Evolutionary conservation across 2,329 filamentous ascomycete species (phyloP).

Genomic region (Ophiostoma tasmaniense): DNA sequence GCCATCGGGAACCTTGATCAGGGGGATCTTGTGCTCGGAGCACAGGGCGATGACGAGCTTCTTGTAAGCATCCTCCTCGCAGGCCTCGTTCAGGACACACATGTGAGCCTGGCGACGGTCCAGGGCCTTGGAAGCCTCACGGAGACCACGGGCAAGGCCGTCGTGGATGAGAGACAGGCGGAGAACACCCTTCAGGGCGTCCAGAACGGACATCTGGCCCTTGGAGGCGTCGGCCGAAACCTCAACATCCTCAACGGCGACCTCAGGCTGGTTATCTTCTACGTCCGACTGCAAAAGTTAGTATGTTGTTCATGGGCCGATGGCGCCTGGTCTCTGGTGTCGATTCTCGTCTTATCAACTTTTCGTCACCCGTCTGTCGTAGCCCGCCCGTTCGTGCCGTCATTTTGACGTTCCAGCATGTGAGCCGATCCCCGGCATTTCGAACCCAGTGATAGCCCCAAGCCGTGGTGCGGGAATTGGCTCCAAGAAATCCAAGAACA

Average conservation of each 20-base stretch:
- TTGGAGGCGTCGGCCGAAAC: slow-evolving; percentile 85
- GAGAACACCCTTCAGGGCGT: slow-evolving; percentile 97
- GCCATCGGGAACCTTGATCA: slow-evolving; percentile 99
- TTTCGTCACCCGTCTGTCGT: neutral
- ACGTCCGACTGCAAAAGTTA: slow-evolving; percentile 74
- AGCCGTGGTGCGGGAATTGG: neutral
- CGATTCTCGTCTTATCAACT: neutral
- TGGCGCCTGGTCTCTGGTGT: neutral
- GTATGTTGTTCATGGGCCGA: neutral
- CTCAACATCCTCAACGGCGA: slow-evolving; percentile 74
- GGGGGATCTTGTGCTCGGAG: slow-evolving; percentile 98
- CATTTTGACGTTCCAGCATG: neutral
- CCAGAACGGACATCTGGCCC: slow-evolving; percentile 94
- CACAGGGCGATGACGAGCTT: slow-evolving; percentile 98
- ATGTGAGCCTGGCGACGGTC: slow-evolving; percentile 98
- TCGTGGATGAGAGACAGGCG: slow-evolving; percentile 99
- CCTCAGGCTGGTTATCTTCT: slow-evolving; percentile 94
- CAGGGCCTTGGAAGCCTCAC: slow-evolving; percentile 96
- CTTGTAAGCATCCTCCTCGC: slow-evolving; percentile 99
- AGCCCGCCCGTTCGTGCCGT: neutral
- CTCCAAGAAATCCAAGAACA: neutral
- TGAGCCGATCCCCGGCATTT: neutral
- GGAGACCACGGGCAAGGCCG: slow-evolving; percentile 94
- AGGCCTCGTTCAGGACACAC: slow-evolving; percentile 99
- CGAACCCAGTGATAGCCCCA: neutral